Conservation (phyloP, 2,329 filamentous ascomycete species). For the Akanthomyces muscarius region DNA sequence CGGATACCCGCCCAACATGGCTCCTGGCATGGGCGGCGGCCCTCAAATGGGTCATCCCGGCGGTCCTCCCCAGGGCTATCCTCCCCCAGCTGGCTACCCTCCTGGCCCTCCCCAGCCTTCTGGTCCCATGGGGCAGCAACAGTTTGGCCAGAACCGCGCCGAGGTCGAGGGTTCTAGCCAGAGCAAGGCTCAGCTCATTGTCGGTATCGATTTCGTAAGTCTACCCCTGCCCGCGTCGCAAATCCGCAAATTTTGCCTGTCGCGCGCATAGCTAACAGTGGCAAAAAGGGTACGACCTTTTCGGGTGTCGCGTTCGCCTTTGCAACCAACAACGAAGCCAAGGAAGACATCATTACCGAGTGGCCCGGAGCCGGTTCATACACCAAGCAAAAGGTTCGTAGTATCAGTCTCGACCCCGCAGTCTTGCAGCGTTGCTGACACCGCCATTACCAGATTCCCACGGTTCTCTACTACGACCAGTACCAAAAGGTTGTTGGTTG, state of each 20-base stretch:
- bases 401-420: not conserved
- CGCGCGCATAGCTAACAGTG: constrained; percentile 17
- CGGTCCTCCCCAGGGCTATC: constrained; percentile 42
- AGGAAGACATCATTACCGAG: constrained; percentile 98
- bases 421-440: not conserved
- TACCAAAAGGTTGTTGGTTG: constrained; percentile 99
- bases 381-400: constrained; percentile 89
- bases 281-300: constrained; percentile 81
- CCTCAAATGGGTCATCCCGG: constrained; percentile 38
- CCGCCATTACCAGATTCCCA: constrained; percentile 72
- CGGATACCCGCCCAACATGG: constrained; percentile 57
- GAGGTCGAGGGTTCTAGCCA: constrained; percentile 86
- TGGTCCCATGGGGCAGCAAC: constrained; percentile 39
- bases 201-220: constrained; percentile 95
- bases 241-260: not conserved
- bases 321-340: constrained; percentile 93
- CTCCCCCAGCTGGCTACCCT: constrained; percentile 45
- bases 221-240: not conserved
- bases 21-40: constrained; percentile 38
- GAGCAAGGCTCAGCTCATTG: constrained; percentile 95
- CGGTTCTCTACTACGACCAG: constrained; percentile 98
- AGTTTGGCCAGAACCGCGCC: constrained; percentile 47
- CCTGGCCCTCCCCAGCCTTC: constrained; percentile 37
- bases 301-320: constrained; percentile 97
- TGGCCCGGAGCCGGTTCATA: constrained; percentile 97